Conservation (phyloP, 257 asterid genomes). For the Solanum medicagineum region DNA sequence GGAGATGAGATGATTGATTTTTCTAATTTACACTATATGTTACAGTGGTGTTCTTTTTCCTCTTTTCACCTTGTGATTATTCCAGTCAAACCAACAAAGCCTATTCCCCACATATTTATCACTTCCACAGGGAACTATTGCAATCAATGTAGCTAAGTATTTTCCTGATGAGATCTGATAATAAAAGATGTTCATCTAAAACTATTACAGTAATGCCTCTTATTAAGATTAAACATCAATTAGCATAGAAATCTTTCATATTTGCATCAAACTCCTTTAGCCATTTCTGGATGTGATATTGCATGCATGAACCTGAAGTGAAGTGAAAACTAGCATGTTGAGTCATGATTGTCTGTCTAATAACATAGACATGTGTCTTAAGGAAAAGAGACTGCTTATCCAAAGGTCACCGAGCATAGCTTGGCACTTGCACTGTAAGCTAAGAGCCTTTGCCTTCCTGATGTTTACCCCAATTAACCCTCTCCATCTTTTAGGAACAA, state of each 20-base stretch:
- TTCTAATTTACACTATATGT: no score
- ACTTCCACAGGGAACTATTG: no score
- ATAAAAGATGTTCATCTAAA: neutral
- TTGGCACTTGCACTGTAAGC: neutral
- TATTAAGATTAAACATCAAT: neutral
- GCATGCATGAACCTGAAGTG: neutral
- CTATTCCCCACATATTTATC: no score
- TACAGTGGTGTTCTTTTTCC: no score
- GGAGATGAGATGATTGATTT: no score
- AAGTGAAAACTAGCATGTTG: neutral
- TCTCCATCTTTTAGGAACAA: neutral
- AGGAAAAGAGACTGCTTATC: neutral
- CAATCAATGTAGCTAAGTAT: no score
- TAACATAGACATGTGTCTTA: neutral
- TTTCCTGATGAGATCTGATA: no score
- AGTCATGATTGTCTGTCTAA: neutral
- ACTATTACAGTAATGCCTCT: neutral
- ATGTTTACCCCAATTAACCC: neutral
- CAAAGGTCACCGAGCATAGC: neutral
- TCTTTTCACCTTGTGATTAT: no score
- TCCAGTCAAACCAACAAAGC: no score
- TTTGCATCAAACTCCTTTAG: neutral
- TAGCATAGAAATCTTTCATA: neutral
- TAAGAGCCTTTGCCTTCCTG: neutral
- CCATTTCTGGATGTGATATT: neutral